A percentile compares a stretch with the other conserved stretches of the same genome.
phyloP scores from a whole-genome alignment of 371 early-diverging fungal genomes.

The Mortierella sp. region DNA sequence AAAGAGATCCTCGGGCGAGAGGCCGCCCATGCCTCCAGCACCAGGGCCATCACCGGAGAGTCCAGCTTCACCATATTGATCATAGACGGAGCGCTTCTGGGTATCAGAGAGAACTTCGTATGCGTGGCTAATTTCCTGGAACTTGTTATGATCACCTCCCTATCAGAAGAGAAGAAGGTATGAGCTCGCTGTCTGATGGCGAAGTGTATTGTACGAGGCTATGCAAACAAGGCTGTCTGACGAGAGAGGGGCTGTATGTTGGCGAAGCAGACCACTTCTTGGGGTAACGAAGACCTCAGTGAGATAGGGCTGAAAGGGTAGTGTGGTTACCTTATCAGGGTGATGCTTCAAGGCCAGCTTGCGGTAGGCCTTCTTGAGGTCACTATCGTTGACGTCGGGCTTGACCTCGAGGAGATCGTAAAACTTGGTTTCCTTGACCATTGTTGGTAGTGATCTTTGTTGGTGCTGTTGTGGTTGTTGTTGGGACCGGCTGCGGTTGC shows the following conservation, averaged over 20 bases:
- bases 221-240: background rate
- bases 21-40: conserved; percentile 71
- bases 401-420: conserved; percentile 93
- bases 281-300: no score
- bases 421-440: conserved; percentile 87
- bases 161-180: conserved; percentile 14
- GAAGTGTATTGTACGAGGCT: background rate
- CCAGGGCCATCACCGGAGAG: conserved; percentile 72
- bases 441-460: conserved; percentile 24
- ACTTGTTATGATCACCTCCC: conserved; percentile 77
- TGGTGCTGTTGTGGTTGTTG: no score
- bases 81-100: conserved; percentile 81
- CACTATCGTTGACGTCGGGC: conserved; percentile 80
- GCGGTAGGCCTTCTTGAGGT: conserved; percentile 94
- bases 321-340: conserved; percentile 79
- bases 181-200: background rate
- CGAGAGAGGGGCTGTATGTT: no score
- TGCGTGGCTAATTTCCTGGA: conserved; percentile 94
- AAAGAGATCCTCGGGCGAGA: conserved; percentile 88
- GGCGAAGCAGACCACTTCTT: no score
- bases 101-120: conserved; percentile 93
- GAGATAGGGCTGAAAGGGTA: conserved; percentile 4
- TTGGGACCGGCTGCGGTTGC: no score
- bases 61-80: conserved; percentile 88
- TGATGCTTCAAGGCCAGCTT: conserved; percentile 97